phyloP scores from a whole-genome alignment of 768 basidiomycete genomes.

The Boletus insuetus region DNA sequence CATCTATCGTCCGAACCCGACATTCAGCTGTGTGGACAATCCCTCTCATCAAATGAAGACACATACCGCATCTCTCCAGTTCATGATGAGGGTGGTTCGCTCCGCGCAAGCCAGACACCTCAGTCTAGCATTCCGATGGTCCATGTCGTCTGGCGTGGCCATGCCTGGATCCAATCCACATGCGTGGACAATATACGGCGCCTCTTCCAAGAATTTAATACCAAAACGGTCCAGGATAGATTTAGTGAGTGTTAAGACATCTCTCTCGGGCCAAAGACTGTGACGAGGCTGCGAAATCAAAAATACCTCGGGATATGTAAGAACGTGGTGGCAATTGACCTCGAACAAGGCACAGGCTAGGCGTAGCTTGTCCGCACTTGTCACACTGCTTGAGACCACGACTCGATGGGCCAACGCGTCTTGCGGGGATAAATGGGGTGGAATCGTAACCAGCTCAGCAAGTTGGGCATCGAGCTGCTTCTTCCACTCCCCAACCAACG shows the following conservation, averaged over 20 bases:
- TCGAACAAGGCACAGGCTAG: slow-evolving; percentile 8
- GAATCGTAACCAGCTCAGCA: neutral
- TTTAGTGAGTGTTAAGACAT: neutral
- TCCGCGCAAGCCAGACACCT: neutral
- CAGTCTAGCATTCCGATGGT: slow-evolving; percentile 4
- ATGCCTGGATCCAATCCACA: slow-evolving; percentile 4
- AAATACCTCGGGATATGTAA: neutral
- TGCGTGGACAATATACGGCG: neutral
- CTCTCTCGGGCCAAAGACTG: neutral
- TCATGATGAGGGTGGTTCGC: neutral
- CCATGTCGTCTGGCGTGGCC: slow-evolving; percentile 4
- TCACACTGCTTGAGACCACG: no score
- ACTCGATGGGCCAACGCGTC: neutral
- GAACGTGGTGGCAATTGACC: neutral
- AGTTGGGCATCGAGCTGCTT: slow-evolving; percentile 2
- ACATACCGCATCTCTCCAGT: slow-evolving; percentile 4
- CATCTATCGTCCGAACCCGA: neutral
- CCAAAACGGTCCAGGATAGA: neutral
- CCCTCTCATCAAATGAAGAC: neutral
- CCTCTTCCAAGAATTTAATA: neutral
- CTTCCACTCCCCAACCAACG: slow-evolving; percentile 2
- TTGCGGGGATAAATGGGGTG: neutral
- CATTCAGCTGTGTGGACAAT: neutral
- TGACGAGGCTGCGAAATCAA: no score
- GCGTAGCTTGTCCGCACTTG: neutral